phyloP scores from a whole-genome alignment of 1,139 yeast species.

The Petasospora rhodanensis region DNA sequence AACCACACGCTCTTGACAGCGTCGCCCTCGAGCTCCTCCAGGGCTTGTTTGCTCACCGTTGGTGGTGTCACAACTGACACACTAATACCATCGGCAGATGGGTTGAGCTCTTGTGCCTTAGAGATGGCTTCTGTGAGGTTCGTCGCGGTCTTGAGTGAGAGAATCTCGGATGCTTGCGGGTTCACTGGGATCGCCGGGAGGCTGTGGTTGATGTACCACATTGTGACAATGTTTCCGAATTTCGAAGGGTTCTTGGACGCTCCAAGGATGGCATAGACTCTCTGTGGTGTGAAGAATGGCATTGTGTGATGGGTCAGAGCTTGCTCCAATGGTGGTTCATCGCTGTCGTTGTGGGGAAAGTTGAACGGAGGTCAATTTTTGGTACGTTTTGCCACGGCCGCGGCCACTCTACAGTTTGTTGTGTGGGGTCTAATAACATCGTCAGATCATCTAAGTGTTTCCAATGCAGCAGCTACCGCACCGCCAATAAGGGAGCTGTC shows the following conservation, averaged over 20 bases:
- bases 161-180: slow-evolving; percentile 45
- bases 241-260: slow-evolving; percentile 64
- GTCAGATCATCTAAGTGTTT: too few relatives aligned
- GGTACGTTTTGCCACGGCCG: too few relatives aligned
- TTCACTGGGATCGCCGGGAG: slow-evolving; percentile 68
- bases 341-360: too few relatives aligned
- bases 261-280: slow-evolving; percentile 66
- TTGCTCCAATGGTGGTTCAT: too few relatives aligned
- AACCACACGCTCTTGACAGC: slow-evolving; percentile 72
- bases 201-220: slow-evolving; percentile 59
- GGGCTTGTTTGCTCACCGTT: slow-evolving; percentile 42
- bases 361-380: too few relatives aligned
- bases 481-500: slow-evolving; percentile 13
- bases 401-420: too few relatives aligned
- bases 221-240: slow-evolving; percentile 66
- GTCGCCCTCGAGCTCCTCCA: slow-evolving; percentile 36
- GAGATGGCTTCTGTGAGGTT: slow-evolving; percentile 32
- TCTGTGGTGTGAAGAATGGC: slow-evolving; percentile 44
- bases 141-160: slow-evolving; percentile 30
- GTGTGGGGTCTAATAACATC: too few relatives aligned
- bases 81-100: slow-evolving; percentile 39
- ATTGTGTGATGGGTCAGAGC: too few relatives aligned
- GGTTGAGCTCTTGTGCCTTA: slow-evolving; percentile 13
- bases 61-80: slow-evolving; percentile 77
- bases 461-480: slow-evolving; percentile 9